These are phyloP conservation scores for Albifimbria verrucaria DNA, from an alignment of 2,329 filamentous ascomycete species.

Conservation along the genomic window DNA sequence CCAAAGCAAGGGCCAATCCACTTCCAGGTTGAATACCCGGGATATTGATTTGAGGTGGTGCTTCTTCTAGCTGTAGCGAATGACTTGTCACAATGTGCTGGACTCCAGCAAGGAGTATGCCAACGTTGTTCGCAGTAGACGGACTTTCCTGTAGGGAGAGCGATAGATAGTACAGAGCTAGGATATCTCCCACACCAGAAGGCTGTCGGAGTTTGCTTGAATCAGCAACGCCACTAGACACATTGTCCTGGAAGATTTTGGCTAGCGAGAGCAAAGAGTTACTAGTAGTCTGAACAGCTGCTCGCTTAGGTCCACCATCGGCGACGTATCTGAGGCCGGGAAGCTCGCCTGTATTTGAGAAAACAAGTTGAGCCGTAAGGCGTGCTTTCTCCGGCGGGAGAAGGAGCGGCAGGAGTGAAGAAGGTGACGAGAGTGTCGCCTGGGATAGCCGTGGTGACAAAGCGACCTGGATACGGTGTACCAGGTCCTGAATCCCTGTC, in stretches of 20 bases:
- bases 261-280: constrained; percentile 92
- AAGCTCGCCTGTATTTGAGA: constrained; percentile 69
- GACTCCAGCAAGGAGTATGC: constrained; percentile 91
- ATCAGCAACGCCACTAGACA: constrained; percentile 67
- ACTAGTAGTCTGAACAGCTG: constrained; percentile 88
- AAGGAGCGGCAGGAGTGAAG: constrained; percentile 56
- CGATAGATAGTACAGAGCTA: constrained; percentile 93
- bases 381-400: constrained; percentile 81
- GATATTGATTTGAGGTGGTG: constrained; percentile 41
- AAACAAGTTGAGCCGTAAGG: constrained; percentile 78
- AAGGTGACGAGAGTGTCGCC: constrained; percentile 8
- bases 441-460: constrained; percentile 42
- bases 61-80: constrained; percentile 7
- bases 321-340: constrained; percentile 71
- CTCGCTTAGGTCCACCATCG: constrained; percentile 68
- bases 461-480: constrained; percentile 71
- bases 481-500: constrained; percentile 71
- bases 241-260: constrained; percentile 96
- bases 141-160: constrained; percentile 92
- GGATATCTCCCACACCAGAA: constrained; percentile 83
- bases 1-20: constrained; percentile 80
- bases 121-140: constrained; percentile 97
- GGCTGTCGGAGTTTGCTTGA: constrained; percentile 56
- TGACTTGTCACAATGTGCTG: constrained; percentile 57
- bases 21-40: constrained; percentile 83